A percentile compares a stretch with the other conserved stretches of the same genome.
These are phyloP conservation scores for Linum trigynum DNA, from an alignment of 345 rosid species.

Conservation along the genomic window DNA sequence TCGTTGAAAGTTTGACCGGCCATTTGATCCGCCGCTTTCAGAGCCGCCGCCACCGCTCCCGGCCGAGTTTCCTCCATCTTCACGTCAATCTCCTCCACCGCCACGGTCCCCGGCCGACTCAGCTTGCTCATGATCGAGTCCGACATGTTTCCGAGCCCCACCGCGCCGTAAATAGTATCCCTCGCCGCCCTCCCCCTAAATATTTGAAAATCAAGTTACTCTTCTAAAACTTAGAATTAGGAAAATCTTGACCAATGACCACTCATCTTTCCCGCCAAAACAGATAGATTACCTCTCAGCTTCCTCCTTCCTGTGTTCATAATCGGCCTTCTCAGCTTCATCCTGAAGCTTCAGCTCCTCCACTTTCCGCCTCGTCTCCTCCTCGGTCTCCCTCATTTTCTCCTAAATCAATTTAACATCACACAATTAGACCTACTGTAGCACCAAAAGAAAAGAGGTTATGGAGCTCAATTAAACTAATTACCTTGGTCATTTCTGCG, in stretches of 20 bases:
- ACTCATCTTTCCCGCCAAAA: too few species aligned
- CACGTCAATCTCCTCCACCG: background rate
- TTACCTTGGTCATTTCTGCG: background rate
- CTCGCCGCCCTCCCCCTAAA: background rate
- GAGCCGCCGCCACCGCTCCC: conserved; percentile 16
- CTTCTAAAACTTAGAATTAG: too few species aligned
- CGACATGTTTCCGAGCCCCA: background rate
- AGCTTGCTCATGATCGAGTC: background rate
- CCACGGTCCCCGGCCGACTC: background rate
- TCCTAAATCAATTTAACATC: background rate
- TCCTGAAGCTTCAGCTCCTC: background rate
- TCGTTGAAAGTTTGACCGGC: conserved; percentile 59
- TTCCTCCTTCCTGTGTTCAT: background rate
- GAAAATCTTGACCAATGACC: too few species aligned
- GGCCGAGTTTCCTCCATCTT: conserved; percentile 16
- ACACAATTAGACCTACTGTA: too few species aligned
- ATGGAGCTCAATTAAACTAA: too few species aligned
- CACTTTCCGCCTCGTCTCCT: background rate
- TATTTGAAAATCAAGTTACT: too few species aligned
- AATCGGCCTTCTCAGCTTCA: background rate
- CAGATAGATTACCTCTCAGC: background rate
- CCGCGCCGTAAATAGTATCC: background rate
- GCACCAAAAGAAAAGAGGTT: too few species aligned
- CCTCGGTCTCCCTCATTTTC: background rate
- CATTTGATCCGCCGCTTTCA: conserved; percentile 42